Conservation (phyloP, 441 rosid genomes). For the Syzygium syzygioides region DNA sequence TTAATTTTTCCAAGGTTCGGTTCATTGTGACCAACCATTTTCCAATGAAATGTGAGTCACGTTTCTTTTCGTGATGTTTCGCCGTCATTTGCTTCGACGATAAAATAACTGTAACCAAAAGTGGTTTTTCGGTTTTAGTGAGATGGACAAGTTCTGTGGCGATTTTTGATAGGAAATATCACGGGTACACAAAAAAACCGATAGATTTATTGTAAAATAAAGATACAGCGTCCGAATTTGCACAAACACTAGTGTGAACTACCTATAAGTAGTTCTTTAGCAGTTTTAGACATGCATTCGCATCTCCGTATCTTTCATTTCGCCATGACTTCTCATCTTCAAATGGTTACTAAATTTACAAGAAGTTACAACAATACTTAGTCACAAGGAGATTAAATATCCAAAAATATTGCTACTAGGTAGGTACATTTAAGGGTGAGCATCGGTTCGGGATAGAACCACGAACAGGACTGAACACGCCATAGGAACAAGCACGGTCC, state of each 20-base stretch:
- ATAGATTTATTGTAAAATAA: no score
- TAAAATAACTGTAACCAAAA: no score
- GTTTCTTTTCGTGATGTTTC: neutral
- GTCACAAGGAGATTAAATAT: neutral
- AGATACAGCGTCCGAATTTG: no score
- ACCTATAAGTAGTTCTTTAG: neutral
- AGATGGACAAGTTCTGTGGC: neutral
- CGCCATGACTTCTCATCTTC: neutral
- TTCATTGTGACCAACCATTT: neutral
- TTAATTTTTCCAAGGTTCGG: neutral
- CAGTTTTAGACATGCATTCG: neutral
- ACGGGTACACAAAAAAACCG: neutral
- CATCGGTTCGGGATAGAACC: no score
- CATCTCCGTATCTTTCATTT: neutral
- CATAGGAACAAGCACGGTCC: neutral
- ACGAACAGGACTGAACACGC: no score
- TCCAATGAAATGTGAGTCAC: neutral
- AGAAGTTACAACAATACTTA: neutral
- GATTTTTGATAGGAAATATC: no score
- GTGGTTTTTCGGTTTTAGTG: neutral
- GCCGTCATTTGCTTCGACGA: neutral
- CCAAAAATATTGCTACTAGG: rapidly evolving
- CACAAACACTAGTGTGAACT: no score
- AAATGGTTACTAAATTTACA: neutral
- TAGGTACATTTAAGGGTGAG: no score